These are phyloP conservation scores for Phialophora verrucosa DNA, from an alignment of 2,329 filamentous ascomycete species.

Conservation along the genomic window DNA sequence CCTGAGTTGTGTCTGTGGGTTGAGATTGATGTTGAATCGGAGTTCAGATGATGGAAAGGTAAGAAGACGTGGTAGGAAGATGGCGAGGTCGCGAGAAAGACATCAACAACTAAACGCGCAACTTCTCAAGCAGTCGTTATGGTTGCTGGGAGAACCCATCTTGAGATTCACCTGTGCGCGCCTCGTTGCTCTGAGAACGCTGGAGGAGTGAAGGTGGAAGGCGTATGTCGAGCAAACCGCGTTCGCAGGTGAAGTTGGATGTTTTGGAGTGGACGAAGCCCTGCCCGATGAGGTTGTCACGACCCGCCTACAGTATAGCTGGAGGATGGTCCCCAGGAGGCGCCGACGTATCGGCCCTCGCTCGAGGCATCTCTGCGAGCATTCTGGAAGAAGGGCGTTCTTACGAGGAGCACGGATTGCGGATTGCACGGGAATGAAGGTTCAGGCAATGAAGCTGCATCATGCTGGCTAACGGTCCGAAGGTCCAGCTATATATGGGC, in stretches of 20 bases:
- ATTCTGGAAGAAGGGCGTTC: background rate
- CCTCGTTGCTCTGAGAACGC: background rate
- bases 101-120: background rate
- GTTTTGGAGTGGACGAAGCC: background rate
- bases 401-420: background rate
- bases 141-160: background rate
- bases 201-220: background rate
- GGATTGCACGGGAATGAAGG: background rate
- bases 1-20: background rate
- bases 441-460: background rate
- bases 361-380: background rate
- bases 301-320: background rate
- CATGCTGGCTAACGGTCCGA: background rate
- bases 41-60: background rate
- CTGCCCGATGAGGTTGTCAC: background rate
- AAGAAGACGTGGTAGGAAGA: background rate
- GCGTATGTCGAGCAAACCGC: background rate
- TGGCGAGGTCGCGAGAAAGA: background rate
- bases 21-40: background rate
- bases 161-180: background rate
- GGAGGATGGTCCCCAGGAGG: background rate
- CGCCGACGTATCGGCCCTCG: background rate
- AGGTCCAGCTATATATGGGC: too few species aligned
- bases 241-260: background rate
- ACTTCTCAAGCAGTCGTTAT: background rate